These are phyloP conservation scores for Flagelloscypha sp. DNA, from an alignment of 768 basidiomycete genomes.

Conservation along the genomic window DNA sequence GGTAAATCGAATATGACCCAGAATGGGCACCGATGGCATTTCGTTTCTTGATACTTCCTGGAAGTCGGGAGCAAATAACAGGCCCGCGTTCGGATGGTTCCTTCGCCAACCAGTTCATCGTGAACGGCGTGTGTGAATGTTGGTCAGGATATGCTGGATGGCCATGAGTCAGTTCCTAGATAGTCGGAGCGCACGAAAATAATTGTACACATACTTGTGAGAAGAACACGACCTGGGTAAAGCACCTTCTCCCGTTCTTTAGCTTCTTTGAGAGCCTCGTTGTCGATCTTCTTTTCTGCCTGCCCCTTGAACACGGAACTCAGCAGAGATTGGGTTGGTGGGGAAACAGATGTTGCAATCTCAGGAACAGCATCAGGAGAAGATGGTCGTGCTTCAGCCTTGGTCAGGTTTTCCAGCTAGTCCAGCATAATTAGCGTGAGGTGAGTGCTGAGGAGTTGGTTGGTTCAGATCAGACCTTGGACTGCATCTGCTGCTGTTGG, in stretches of 20 bases:
- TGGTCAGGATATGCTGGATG: constrained; percentile 79
- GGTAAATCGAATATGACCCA: constrained; percentile 91
- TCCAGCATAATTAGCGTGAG: neutral
- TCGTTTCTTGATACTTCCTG: constrained; percentile 76
- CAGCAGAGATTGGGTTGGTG: no score
- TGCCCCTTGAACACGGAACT: no score
- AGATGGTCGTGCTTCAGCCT: no score
- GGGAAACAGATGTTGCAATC: no score
- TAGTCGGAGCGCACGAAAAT: constrained; percentile 10
- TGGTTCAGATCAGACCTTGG: constrained; percentile 57
- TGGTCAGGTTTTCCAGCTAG: constrained; percentile 46
- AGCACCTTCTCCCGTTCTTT: constrained; percentile 66
- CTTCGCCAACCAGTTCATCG: constrained; percentile 74
- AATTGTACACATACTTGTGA: constrained; percentile 59
- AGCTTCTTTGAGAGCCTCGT: constrained; percentile 25
- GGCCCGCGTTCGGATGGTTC: constrained; percentile 68
- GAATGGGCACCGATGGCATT: constrained; percentile 93
- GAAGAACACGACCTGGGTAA: constrained; percentile 75
- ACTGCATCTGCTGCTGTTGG: constrained; percentile 69
- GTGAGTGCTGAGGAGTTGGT: no score
- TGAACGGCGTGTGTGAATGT: constrained; percentile 74
- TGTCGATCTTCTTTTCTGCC: no score
- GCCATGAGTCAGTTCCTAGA: constrained; percentile 7
- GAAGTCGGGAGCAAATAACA: constrained; percentile 80
- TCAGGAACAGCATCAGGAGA: no score